phyloP scores from a whole-genome alignment of 345 rosid species.

The Corymbia maculata region DNA sequence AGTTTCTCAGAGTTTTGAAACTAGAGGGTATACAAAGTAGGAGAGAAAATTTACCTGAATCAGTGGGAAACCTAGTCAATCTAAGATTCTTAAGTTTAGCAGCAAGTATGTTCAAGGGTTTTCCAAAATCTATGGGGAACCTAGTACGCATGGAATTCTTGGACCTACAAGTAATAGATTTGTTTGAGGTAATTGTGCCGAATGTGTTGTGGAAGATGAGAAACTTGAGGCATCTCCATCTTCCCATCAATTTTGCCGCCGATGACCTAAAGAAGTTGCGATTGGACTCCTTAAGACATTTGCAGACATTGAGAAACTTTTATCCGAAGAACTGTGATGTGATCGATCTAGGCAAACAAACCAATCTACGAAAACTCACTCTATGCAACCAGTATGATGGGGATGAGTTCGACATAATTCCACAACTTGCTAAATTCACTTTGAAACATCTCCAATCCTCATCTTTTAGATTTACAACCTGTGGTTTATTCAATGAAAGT shows the following conservation, averaged over 20 bases:
- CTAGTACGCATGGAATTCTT: constrained; percentile 26
- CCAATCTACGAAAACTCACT: constrained; percentile 5
- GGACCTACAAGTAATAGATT: neutral
- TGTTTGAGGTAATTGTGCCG: neutral
- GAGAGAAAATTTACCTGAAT: constrained; percentile 1
- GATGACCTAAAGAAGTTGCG: neutral
- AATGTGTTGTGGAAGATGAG: constrained; percentile 13
- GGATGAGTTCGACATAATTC: neutral
- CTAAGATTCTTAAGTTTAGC: constrained; percentile 14
- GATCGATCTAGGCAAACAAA: neutral
- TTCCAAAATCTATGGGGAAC: constrained; percentile 9
- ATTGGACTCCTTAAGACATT: neutral
- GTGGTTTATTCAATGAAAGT: neutral
- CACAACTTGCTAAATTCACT: neutral
- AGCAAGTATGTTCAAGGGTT: neutral
- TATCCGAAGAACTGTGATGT: neutral
- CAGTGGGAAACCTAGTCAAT: constrained; percentile 22
- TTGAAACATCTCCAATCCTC: neutral
- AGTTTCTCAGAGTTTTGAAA: constrained; percentile 20
- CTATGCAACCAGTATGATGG: too few species aligned
- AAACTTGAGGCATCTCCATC: constrained; percentile 3
- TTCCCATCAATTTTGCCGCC: neutral
- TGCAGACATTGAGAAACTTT: constrained; percentile 14
- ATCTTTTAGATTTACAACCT: neutral
- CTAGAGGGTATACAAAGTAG: neutral